A percentile compares a stretch with the other conserved stretches of the same genome.
phyloP scores from a whole-genome alignment of 169 alveolate species.

The Eimeria sp. region DNA sequence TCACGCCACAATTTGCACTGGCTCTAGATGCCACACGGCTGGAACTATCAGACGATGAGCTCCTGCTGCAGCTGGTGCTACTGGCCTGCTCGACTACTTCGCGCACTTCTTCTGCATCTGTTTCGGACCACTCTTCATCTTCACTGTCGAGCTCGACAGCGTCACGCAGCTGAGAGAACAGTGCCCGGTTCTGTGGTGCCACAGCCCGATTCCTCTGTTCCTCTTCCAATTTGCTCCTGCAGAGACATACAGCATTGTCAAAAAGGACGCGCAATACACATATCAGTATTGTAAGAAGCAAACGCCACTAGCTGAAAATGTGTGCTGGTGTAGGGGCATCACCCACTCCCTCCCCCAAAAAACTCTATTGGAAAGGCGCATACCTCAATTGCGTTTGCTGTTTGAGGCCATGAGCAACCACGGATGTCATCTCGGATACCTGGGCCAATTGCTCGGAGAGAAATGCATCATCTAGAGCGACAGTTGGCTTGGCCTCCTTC shows the following conservation, averaged over 20 bases:
- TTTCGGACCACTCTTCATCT: slow-evolving; percentile 57
- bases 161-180: slow-evolving; percentile 71
- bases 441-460: slow-evolving; percentile 44
- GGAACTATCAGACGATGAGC: not conserved
- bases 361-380: not conserved
- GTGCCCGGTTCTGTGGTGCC: slow-evolving; percentile 31
- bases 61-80: slow-evolving; percentile 75
- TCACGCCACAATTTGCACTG: slow-evolving; percentile 4
- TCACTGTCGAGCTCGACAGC: slow-evolving; percentile 72
- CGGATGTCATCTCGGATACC: slow-evolving; percentile 39
- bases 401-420: slow-evolving; percentile 62
- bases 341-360: not conserved
- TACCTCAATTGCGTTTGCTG: slow-evolving; percentile 54
- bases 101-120: slow-evolving; percentile 28
- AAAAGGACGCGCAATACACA: not conserved
- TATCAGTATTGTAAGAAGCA: not conserved
- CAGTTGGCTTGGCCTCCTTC: slow-evolving; percentile 72
- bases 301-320: not conserved
- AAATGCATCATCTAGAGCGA: slow-evolving; percentile 36
- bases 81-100: not conserved
- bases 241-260: not conserved
- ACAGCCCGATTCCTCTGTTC: slow-evolving; percentile 50
- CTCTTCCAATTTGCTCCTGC: slow-evolving; percentile 47
- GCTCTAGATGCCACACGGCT: not conserved
- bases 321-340: not conserved